phyloP scores from a whole-genome alignment of 78 protist species.

The Chrysochromulina parva region DNA sequence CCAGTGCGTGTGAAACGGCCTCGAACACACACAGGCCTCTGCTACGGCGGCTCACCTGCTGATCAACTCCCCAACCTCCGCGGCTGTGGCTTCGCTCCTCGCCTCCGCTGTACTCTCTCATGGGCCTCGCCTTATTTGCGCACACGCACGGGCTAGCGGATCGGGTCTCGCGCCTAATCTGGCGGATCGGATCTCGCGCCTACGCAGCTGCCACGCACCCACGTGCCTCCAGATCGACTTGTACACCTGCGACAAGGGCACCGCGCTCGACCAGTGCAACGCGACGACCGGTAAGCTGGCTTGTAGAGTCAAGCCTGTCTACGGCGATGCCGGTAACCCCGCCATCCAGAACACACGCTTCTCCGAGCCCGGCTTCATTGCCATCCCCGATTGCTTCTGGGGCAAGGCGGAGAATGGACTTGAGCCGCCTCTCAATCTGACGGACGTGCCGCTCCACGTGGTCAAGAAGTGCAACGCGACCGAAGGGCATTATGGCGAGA shows the following conservation, averaged over 20 bases:
- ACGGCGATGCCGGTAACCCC: neutral
- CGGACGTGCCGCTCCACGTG: neutral
- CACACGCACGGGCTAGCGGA: too few species aligned
- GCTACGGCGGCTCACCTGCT: too few species aligned
- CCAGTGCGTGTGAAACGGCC: too few species aligned
- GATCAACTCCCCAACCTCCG: too few species aligned
- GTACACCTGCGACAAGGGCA: neutral
- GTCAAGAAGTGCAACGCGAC: neutral
- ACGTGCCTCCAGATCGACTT: slow-evolving; percentile 10
- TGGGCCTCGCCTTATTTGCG: too few species aligned
- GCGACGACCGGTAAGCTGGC: neutral
- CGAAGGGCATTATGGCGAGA: neutral
- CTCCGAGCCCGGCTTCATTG: neutral
- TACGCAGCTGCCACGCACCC: slow-evolving; percentile 19
- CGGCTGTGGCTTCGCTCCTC: too few species aligned
- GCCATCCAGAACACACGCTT: neutral
- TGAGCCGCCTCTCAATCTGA: neutral
- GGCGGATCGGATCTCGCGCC: neutral
- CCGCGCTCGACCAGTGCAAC: neutral
- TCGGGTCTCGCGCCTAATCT: too few species aligned
- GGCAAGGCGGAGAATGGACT: neutral
- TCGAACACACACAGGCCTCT: too few species aligned
- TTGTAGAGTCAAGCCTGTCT: neutral
- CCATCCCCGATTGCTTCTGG: neutral
- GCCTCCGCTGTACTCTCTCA: too few species aligned